Conservation (phyloP, 1,284 basidiomycete genomes). For the Heterobasidion annosum region DNA sequence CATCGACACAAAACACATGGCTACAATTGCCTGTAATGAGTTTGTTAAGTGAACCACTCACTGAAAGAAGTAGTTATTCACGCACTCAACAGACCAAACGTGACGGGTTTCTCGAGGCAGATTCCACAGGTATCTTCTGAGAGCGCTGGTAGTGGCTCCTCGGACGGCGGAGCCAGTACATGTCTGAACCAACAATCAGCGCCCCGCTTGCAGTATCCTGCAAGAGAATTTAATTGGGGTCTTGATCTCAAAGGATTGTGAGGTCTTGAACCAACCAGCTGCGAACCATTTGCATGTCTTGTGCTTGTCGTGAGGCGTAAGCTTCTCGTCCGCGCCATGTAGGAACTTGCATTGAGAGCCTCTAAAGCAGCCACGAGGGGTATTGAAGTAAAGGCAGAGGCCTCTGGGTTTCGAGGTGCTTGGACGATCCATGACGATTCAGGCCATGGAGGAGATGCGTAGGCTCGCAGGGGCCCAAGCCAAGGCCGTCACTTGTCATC, state of each 20-base stretch:
- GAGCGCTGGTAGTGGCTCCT: neutral
- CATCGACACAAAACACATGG: slow-evolving; percentile 65
- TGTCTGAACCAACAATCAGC: slow-evolving; percentile 68
- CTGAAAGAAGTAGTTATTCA: neutral
- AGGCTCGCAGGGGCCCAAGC: neutral
- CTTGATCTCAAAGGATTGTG: neutral
- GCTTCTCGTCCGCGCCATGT: slow-evolving; percentile 41
- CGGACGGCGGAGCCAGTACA: slow-evolving; percentile 15
- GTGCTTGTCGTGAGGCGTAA: slow-evolving; percentile 59
- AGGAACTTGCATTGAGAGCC: slow-evolving; percentile 66
- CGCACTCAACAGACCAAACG: slow-evolving; percentile 61
- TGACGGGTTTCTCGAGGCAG: slow-evolving; percentile 61
- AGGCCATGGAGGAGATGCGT: slow-evolving; percentile 7
- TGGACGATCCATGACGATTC: slow-evolving; percentile 11
- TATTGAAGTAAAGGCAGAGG: slow-evolving; percentile 51
- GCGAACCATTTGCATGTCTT: slow-evolving; percentile 61
- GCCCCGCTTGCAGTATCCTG: slow-evolving; percentile 59
- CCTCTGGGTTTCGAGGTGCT: slow-evolving; percentile 41
- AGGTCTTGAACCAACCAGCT: slow-evolving; percentile 29
- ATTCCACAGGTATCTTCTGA: slow-evolving; percentile 46
- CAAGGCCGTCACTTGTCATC: neutral
- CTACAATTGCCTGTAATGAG: slow-evolving; percentile 46
- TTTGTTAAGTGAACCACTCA: slow-evolving; percentile 2
- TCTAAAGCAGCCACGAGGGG: slow-evolving; percentile 55
- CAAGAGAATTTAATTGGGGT: neutral